phyloP scores from a whole-genome alignment of 2,329 filamentous ascomycete genomes.

The Gnomoniopsis smithogilvyi region DNA sequence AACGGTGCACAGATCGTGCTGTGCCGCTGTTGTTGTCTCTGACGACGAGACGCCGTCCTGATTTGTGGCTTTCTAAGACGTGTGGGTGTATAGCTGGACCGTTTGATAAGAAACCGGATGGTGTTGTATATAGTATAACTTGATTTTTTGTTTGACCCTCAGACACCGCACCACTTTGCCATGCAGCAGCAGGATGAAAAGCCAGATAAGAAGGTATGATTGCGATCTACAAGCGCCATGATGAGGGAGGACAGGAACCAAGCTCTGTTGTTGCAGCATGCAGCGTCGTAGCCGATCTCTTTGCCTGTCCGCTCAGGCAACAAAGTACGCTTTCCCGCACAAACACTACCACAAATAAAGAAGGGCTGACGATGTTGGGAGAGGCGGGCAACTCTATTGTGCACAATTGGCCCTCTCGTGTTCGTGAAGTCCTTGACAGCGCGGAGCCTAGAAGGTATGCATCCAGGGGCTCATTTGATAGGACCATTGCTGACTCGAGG shows the following conservation, averaged over 20 bases:
- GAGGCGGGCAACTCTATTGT: background rate
- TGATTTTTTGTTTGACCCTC: too few relatives aligned
- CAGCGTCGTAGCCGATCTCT: background rate
- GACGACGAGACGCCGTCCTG: too few relatives aligned
- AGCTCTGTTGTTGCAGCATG: background rate
- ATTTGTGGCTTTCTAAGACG: too few relatives aligned
- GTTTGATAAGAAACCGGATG: too few relatives aligned
- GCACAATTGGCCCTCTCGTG: background rate
- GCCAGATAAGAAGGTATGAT: constrained; percentile 8
- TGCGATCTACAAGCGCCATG: constrained; percentile 10
- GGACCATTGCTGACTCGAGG: background rate
- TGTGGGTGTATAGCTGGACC: too few relatives aligned
- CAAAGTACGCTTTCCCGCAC: background rate
- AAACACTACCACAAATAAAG: too few relatives aligned
- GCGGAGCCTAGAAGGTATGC: background rate
- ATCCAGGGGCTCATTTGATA: background rate
- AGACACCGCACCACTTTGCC: too few relatives aligned
- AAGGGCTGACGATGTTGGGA: background rate
- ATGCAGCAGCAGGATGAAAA: too few relatives aligned
- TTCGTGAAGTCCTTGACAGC: background rate
- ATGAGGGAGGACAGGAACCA: background rate
- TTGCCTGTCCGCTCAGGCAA: background rate
- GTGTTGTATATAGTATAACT: too few relatives aligned
- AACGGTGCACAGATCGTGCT: too few relatives aligned
- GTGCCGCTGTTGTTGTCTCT: too few relatives aligned